Evolutionary conservation across 805 yeast genomes (phyloP), one percentile per base, ranked within the genome.

Genomic region (Candida mattraensis): DNA sequence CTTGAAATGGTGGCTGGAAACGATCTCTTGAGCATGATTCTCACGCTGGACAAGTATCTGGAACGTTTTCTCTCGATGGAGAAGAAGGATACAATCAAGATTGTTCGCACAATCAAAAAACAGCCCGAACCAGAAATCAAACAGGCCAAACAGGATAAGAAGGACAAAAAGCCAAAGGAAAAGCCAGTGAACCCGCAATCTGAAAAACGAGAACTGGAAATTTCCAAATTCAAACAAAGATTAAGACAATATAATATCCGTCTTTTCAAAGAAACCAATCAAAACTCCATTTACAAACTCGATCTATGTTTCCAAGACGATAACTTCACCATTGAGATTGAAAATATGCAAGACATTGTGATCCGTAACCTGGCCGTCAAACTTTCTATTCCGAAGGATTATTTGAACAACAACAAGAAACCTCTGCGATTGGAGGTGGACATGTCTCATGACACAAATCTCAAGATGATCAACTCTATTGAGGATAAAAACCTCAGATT

Each of bases 41-140:
- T 61, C 37, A 74, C 79, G 3, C 61, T 83, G 27, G 86, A 82
- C 51, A 64, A 60, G 42, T 66, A 76, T 39, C 63, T 83, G 33
- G 91, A 83, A 49, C 47, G 52, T 27, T 76, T 81, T 48, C 62
- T 84, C 38, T 68, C 72, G 30, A 70, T 69, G 57, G 80, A 80
- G 44, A 80, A 78, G 47, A 69, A 72, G 27, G 75, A 72, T 15
- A 79, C 86, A 0, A 62, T 83, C 40, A 83, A 78, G 51, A 68
- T 83, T 47, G 80, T 81, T 18, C 57, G 49, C 30, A 47, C 51
- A 9, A 49, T 47, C n/a, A 53, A 49, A 35, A 40, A 39, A 24
- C 36, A 41, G 23, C n/a, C n/a, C n/a, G 25, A 24, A 18, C 7
- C 27, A 12, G 30, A 37, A 23, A 25, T 29, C 16, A 22, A 21